These are phyloP conservation scores for Yarrowia deformans DNA, from an alignment of 805 yeast species.

Conservation along the genomic window DNA sequence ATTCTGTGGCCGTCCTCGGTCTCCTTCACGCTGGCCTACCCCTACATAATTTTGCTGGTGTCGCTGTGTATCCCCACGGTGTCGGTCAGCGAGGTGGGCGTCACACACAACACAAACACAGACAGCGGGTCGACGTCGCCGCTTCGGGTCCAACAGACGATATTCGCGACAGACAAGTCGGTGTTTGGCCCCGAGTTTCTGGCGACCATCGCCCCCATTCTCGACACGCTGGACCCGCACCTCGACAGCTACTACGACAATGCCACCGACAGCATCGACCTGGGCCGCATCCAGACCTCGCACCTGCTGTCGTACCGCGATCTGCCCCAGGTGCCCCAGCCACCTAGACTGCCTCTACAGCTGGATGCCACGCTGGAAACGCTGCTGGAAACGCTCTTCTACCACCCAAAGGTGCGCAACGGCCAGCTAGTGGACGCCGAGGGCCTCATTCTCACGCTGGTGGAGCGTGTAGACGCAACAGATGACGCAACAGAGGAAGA, in stretches of 20 bases:
- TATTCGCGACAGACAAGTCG: slow-evolving; percentile 45
- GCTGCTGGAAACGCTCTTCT: slow-evolving; percentile 20
- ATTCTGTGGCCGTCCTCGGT: slow-evolving; percentile 60
- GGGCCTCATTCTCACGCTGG: slow-evolving; percentile 32
- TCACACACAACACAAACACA: slow-evolving; percentile 42
- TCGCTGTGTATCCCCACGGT: slow-evolving; percentile 42
- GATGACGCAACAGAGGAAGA: slow-evolving; percentile 35
- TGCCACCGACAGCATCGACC: slow-evolving; percentile 14
- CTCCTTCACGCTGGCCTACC: slow-evolving; percentile 59
- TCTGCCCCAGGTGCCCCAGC: slow-evolving; percentile 5
- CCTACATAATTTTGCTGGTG: slow-evolving; percentile 52
- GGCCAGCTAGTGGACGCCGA: slow-evolving; percentile 24
- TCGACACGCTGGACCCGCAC: slow-evolving; percentile 9
- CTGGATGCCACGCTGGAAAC: background rate
- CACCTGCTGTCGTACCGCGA: slow-evolving; percentile 37
- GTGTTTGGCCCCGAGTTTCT: slow-evolving; percentile 26
- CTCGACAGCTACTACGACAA: slow-evolving; percentile 37
- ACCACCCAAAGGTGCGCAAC: slow-evolving; percentile 35
- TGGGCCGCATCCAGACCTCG: slow-evolving; percentile 30
- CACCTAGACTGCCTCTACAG: slow-evolving; percentile 1
- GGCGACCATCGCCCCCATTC: slow-evolving; percentile 18
- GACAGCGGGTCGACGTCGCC: background rate
- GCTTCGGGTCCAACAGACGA: slow-evolving; percentile 50
- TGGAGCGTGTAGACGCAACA: slow-evolving; percentile 51
- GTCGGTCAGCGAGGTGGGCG: slow-evolving; percentile 41